A percentile compares a stretch with the other conserved stretches of the same genome.
Conservation (phyloP, 768 basidiomycete species). For the Tremella fuciformis region DNA sequence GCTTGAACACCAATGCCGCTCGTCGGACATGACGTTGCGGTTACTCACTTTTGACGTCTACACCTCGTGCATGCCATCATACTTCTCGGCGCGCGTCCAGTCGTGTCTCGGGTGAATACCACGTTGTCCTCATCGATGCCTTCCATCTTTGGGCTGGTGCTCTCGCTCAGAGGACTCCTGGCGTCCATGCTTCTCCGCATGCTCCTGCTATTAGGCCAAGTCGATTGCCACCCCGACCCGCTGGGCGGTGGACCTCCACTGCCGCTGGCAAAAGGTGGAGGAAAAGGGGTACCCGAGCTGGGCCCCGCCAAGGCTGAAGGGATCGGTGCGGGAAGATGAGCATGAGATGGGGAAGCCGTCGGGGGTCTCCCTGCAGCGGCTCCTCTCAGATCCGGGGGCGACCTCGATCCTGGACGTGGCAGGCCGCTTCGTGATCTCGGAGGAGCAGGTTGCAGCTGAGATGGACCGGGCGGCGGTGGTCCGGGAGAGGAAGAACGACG, state of each 20-base stretch:
- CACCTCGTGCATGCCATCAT: constrained; percentile 38
- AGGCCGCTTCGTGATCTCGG: neutral
- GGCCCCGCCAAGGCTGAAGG: constrained; percentile 11
- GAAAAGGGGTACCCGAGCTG: constrained; percentile 7
- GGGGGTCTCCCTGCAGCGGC: constrained; percentile 5
- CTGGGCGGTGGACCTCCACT: constrained; percentile 2
- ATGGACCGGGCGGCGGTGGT: neutral
- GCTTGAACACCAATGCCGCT: neutral
- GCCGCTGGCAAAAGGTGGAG: constrained; percentile 10
- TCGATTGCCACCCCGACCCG: neutral
- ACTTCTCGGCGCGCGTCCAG: constrained; percentile 25
- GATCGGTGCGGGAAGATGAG: constrained; percentile 17
- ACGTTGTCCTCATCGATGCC: constrained; percentile 20
- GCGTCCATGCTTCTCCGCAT: constrained; percentile 13
- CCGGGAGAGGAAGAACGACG: constrained; percentile 14
- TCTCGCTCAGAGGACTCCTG: constrained; percentile 17
- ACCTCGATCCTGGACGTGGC: neutral
- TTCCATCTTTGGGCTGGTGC: constrained; percentile 14
- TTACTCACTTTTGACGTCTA: constrained; percentile 39
- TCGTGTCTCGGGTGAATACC: constrained; percentile 18
- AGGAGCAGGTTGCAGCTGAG: neutral
- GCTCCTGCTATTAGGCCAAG: neutral
- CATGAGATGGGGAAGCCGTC: constrained; percentile 14
- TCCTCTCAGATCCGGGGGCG: neutral
- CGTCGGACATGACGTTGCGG: neutral